These are phyloP conservation scores for Rubus idaeus DNA, from an alignment of 306 rosid species.

Conservation along the genomic window DNA sequence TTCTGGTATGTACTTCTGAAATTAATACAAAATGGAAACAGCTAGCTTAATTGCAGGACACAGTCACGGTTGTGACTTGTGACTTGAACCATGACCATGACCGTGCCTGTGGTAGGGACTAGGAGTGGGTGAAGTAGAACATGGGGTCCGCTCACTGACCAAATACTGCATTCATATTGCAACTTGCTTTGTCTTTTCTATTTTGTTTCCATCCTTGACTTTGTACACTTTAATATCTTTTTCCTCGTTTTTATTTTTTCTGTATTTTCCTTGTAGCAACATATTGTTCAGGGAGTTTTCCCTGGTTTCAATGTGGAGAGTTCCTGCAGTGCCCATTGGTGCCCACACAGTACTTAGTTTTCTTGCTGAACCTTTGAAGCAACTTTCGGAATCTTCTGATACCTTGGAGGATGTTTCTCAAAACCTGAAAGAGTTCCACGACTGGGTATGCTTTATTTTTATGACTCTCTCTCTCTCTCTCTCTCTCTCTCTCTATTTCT, in stretches of 20 bases:
- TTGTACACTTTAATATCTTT: conserved; percentile 20
- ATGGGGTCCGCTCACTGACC: background rate
- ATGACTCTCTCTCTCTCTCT: conserved; percentile 6
- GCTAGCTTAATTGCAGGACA: background rate
- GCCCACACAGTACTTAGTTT: conserved; percentile 87
- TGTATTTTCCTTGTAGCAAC: conserved; percentile 51
- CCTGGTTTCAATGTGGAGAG: conserved; percentile 96
- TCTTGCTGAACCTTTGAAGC: conserved; percentile 96
- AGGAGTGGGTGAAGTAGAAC: background rate
- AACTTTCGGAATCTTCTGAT: conserved; percentile 68
- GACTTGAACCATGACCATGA: background rate
- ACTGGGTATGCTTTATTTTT: conserved; percentile 63
- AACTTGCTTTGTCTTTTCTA: conserved; percentile 7
- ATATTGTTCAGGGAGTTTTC: conserved; percentile 94
- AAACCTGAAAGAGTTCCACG: conserved; percentile 85
- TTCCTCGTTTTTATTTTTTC: background rate
- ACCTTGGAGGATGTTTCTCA: conserved; percentile 58
- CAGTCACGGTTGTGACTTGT: background rate
- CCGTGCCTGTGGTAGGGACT: background rate
- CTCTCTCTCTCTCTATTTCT: conserved; percentile 8
- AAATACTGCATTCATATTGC: conserved; percentile 5
- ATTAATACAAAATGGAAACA: background rate
- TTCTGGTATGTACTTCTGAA: conserved; percentile 15
- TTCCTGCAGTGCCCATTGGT: conserved; percentile 89
- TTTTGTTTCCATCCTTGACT: conserved; percentile 13